Percentiles rank a stretch among this genome's conserved stretches.
phyloP scores from a whole-genome alignment of 78 protist genomes.

The Dictyostelium citrinum region DNA sequence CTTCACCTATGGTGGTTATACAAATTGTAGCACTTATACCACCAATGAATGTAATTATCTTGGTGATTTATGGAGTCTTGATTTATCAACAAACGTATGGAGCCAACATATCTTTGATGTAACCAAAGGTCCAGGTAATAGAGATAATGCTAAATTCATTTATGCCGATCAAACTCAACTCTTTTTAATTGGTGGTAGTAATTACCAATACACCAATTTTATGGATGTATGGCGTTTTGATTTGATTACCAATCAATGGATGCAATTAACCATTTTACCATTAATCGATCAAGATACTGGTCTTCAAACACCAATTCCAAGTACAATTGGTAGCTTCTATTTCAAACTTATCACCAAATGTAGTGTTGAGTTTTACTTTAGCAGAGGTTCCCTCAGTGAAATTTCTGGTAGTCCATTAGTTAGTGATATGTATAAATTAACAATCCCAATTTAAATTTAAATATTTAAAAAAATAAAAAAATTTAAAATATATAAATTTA shows the following conservation, averaged over 20 bases:
- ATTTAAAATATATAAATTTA: too few relatives aligned
- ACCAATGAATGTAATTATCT: neutral
- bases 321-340: slow-evolving; percentile 11
- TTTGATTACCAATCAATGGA: neutral
- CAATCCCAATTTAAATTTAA: neutral
- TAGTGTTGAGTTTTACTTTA: slow-evolving; percentile 9
- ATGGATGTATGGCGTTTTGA: slow-evolving; percentile 31
- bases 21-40: neutral
- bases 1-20: slow-evolving; percentile 38
- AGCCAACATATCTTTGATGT: neutral
- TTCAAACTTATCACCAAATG: neutral
- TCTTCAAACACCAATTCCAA: neutral
- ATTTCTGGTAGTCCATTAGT: neutral
- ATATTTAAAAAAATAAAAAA: too few relatives aligned
- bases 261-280: neutral
- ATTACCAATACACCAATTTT: neutral
- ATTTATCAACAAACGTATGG: neutral
- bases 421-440: neutral
- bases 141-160: slow-evolving; percentile 16
- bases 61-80: slow-evolving; percentile 1
- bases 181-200: neutral
- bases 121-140: neutral
- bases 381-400: neutral
- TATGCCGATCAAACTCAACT: neutral
- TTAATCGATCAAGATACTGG: neutral